phyloP scores from a whole-genome alignment of 768 basidiomycete species.

The Pholiota conissans region DNA sequence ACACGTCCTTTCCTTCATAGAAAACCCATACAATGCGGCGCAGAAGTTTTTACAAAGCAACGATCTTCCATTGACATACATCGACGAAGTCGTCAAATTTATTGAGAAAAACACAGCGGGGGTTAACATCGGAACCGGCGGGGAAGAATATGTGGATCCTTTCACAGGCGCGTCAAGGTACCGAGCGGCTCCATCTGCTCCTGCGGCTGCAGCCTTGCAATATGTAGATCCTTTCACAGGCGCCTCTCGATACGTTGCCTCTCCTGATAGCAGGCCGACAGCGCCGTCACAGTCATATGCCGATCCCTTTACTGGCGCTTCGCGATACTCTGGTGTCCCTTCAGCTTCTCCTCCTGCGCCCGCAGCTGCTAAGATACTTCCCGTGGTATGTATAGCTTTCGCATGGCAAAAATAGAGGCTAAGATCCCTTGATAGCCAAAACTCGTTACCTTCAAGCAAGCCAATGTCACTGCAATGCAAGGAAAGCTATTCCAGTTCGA shows the following conservation, averaged over 20 bases:
- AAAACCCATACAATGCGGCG: constrained; percentile 89
- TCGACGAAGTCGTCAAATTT: constrained; percentile 90
- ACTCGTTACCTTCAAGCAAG: constrained; percentile 82
- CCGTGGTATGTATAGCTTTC: constrained; percentile 40
- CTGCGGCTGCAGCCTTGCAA: constrained; percentile 32
- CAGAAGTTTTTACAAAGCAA: constrained; percentile 84
- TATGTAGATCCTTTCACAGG: constrained; percentile 76
- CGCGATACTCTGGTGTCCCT: constrained; percentile 52
- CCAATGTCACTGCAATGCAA: constrained; percentile 75
- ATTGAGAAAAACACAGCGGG: constrained; percentile 91
- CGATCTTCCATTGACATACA: constrained; percentile 78
- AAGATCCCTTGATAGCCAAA: constrained; percentile 50
- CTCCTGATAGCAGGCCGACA: constrained; percentile 30
- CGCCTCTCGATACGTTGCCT: constrained; percentile 57
- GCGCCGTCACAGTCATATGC: constrained; percentile 23
- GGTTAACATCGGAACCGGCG: constrained; percentile 63
- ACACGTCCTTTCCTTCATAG: constrained; percentile 37
- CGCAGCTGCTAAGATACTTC: constrained; percentile 43
- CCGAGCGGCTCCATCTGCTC: constrained; percentile 34
- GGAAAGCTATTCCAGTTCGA: constrained; percentile 78
- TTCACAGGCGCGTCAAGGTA: constrained; percentile 87
- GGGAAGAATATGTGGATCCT: constrained; percentile 76
- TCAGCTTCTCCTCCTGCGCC: constrained; percentile 30
- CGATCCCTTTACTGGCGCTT: constrained; percentile 56
- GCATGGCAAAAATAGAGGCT: neutral